Conservation (phyloP, 805 yeast species). For the Candida wancherniae region DNA sequence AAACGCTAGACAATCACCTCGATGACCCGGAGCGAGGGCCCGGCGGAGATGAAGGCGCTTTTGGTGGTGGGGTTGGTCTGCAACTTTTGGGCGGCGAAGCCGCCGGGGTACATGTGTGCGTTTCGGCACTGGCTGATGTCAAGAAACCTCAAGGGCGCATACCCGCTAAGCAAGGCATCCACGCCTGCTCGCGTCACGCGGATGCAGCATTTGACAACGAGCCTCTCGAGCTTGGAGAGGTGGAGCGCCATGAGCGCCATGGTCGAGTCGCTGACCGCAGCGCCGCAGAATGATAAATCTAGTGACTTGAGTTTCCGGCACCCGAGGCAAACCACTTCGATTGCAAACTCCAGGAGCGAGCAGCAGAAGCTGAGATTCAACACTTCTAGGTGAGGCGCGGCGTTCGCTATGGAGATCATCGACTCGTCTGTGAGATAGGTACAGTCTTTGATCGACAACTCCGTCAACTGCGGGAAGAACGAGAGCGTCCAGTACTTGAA, state of each 20-base stretch:
- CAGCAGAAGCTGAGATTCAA: conserved; percentile 72
- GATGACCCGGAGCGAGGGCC: conserved; percentile 49
- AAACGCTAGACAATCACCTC: conserved; percentile 46
- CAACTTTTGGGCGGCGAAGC: conserved; percentile 53
- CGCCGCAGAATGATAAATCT: conserved; percentile 70
- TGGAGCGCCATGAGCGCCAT: conserved; percentile 55
- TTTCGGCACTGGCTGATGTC: conserved; percentile 71
- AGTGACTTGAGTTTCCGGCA: conserved; percentile 51
- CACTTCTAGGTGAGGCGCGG: conserved; percentile 53
- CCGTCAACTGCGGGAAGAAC: conserved; percentile 49
- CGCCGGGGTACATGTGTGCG: conserved; percentile 58
- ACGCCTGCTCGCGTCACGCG: conserved; percentile 76
- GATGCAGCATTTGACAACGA: conserved; percentile 64
- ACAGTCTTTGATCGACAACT: conserved; percentile 62
- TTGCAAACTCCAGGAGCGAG: conserved; percentile 62
- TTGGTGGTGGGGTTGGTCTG: conserved; percentile 47
- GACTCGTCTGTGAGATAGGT: conserved; percentile 67
- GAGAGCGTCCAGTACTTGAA: conserved; percentile 60
- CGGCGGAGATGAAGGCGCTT: conserved; percentile 55
- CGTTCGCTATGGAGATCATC: conserved; percentile 54
- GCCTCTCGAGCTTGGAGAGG: conserved; percentile 42
- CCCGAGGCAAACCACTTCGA: conserved; percentile 64
- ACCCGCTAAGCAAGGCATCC: conserved; percentile 58
- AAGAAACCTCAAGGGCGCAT: conserved; percentile 46
- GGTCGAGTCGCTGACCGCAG: conserved; percentile 73